Evolutionary conservation across 2,329 filamentous ascomycete genomes (phyloP), one percentile per base, ranked within the genome.

Genomic region (Talaromyces sp.): DNA sequence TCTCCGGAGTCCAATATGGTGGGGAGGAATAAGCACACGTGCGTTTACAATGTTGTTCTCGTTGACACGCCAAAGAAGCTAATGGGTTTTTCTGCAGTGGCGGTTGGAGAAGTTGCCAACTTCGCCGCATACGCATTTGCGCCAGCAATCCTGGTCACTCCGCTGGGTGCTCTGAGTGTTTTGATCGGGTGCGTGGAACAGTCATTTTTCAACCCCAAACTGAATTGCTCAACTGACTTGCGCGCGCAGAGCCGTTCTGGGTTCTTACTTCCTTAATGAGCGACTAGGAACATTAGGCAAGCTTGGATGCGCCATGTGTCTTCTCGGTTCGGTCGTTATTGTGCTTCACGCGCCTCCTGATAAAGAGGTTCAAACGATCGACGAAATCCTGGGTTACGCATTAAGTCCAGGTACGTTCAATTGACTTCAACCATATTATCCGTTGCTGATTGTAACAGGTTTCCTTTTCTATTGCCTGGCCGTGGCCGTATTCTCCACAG

Each of bases 61-160:
- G 57, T 55, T 42, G 19, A 53, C 15, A 30, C 7, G 13, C 25
- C n/a, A 8, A 63, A 19, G 11, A 49, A 53, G 27, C 58, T 60
- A 58, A 60, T 47, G 1, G 6, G 27, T 11, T 25, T 28, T 13
- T 39, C 36, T 57, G 56, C 62, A 96, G 92, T 99, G 85, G 90
- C 92, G 63, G 79, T 96, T 52, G 95, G 95, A 72, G 95, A 99
- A 79, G 81, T 97, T 62, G 96, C 92, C 79, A 99, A 99, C 77
- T 99, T 99, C 74, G 93, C 93, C 57, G 95, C 95, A 64, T 99
- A 99, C 75, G 95, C 95, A 8, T 99, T 98, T 78, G 95, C 95
- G 67, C 95, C 95, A 47, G 96, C 95, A n/a, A 99, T 99, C 77
- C 84, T 99, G 58, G 95, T 99, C 47, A 99, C 95, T 5, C 95